Base-by-base conservation (phyloP, 1,284 basidiomycete genomes). In the Heterobasidion parviporum region DNA sequence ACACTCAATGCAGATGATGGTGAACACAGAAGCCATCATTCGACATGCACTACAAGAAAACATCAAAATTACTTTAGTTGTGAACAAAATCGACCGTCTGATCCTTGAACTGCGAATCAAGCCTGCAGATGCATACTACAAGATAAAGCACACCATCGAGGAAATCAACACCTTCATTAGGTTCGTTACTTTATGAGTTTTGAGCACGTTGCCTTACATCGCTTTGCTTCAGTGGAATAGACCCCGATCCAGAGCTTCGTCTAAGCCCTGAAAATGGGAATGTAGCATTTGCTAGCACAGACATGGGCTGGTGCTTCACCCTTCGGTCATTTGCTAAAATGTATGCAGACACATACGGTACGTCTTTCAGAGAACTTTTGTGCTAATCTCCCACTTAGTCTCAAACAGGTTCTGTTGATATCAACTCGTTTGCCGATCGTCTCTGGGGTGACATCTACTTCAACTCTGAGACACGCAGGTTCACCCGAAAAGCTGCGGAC, bases 391-490 rank as follows among this genome's bases (percentile, higher is more conserved):
- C 50, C 16, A 47, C 49, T 56, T 56, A 48, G 18, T 41, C 35
- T 49, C 51, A 18, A 54, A 35, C 54, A 85, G 83, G 82, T 41
- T 74, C 79, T 26, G 67, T 91, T 34, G 85, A 91, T 62, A 79
- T 88, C 14, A 63, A 72, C 38, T 75, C 80, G 1, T 90, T 91
- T 62, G 92, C 95, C 15, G 82, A 85, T 64, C 85, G 97, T 44
- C 82, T 99, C 10, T 99, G 97, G 97, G 97, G 97, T 32, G 96
- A 99, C 72, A 94, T 99, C 66, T 99, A 94, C 76, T 98, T 92
- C 73, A 84, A 94, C 70, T 67, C 77, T 41, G 85, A 90, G 54
- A 80, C 77, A 14, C 85, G 94, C 61, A 97, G 94, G 70, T 99
- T 99, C 69, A 87, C 86, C 7, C 84, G 94, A 54, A 94, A 91